Evolutionary conservation across 2,329 filamentous ascomycete species (phyloP).

Genomic region (Hirsutella rhossiliensis): DNA sequence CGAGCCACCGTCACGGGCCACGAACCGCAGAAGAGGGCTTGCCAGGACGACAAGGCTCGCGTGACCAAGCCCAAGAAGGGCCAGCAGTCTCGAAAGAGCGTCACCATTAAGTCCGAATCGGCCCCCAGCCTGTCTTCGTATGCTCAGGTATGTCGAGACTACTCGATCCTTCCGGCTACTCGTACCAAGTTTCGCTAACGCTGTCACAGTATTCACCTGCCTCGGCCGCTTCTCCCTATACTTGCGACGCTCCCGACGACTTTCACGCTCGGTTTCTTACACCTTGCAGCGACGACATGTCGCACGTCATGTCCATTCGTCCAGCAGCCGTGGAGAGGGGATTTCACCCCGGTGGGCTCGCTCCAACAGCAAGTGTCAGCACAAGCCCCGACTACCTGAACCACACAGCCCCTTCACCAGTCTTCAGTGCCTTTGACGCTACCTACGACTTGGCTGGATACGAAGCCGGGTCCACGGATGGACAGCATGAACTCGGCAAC

Average conservation of each 20-base stretch:
- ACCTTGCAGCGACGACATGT: constrained; percentile 40
- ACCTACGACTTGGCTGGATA: background rate
- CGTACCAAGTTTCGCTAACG: background rate
- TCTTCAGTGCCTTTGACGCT: background rate
- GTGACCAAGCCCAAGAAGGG: constrained; percentile 30
- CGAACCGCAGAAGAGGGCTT: constrained; percentile 16
- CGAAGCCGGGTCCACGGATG: background rate
- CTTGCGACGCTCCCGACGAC: constrained; percentile 21
- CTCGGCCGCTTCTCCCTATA: constrained; percentile 23
- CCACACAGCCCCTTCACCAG: background rate
- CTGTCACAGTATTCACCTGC: constrained; percentile 22
- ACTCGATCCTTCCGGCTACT: background rate
- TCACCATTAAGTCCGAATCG: background rate
- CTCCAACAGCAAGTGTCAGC: background rate
- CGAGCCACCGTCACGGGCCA: constrained; percentile 6
- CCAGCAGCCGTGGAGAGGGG: constrained; percentile 16
- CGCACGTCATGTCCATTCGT: constrained; percentile 13
- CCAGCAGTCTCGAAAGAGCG: background rate
- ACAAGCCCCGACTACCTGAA: background rate
- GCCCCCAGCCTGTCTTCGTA: constrained; percentile 12
- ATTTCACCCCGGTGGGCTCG: background rate
- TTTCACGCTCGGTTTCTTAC: constrained; percentile 34
- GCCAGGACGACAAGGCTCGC: constrained; percentile 23
- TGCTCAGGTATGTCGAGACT: constrained; percentile 14
- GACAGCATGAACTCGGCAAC: background rate